Evolutionary conservation across 2,329 filamentous ascomycete species (phyloP).

Genomic region (Chrysosporium keratinophilum): DNA sequence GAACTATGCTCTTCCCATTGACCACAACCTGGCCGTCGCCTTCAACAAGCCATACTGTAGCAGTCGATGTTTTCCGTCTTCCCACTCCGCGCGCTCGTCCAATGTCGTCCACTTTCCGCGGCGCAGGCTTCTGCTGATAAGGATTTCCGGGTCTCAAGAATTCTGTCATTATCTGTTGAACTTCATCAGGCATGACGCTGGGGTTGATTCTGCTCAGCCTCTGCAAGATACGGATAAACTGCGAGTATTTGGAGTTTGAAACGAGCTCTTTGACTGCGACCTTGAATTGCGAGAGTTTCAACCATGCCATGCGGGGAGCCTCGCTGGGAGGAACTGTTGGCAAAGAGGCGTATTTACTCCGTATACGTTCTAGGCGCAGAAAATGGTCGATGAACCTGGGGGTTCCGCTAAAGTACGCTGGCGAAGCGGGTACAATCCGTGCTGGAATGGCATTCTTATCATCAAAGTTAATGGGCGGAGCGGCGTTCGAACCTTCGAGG

Average conservation of each 20-base stretch:
- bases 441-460: conserved; percentile 40
- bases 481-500: conserved; percentile 18
- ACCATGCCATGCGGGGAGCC: conserved; percentile 68
- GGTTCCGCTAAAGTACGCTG: conserved; percentile 88
- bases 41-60: conserved; percentile 80
- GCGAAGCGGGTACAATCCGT: conserved; percentile 70
- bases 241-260: conserved; percentile 65
- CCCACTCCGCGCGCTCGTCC: conserved; percentile 74
- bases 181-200: conserved; percentile 58
- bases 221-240: conserved; percentile 64
- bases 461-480: conserved; percentile 28
- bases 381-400: conserved; percentile 78
- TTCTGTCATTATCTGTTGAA: conserved; percentile 52
- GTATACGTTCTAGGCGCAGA: conserved; percentile 60
- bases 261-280: conserved; percentile 60
- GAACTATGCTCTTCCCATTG: conserved; percentile 75
- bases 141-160: conserved; percentile 70
- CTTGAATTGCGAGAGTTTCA: conserved; percentile 63
- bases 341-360: conserved; percentile 61
- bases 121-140: conserved; percentile 52
- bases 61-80: conserved; percentile 75
- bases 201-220: conserved; percentile 79
- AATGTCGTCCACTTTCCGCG: conserved; percentile 57
- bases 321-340: conserved; percentile 57
- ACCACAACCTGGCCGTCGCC: conserved; percentile 81